phyloP scores from a whole-genome alignment of 164 flowering plant genomes.

The Sedum album region DNA sequence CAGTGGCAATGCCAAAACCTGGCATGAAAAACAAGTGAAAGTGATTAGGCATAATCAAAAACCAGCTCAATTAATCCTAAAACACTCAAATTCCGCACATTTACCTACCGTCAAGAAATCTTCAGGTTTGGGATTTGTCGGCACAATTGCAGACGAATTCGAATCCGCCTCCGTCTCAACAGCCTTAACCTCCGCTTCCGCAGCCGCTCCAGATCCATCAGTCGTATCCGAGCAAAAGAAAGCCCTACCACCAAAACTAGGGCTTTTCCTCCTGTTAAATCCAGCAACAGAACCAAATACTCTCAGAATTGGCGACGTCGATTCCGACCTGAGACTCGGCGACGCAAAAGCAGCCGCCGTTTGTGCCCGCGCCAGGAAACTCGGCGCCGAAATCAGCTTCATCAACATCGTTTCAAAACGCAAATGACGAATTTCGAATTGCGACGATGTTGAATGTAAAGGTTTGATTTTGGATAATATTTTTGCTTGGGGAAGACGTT shows the following conservation, averaged over 20 bases:
- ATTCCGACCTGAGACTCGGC: not conserved
- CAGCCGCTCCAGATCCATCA: constrained; percentile 36
- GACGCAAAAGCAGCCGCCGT: no score
- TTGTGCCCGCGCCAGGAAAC: no score
- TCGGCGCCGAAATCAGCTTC: no score
- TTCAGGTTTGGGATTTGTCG: constrained; percentile 62
- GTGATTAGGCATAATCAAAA: not conserved
- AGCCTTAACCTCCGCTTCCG: constrained; percentile 25
- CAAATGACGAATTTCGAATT: no score
- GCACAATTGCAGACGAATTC: constrained; percentile 61
- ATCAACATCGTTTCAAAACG: no score
- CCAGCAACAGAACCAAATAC: not conserved
- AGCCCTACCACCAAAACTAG: constrained; percentile 23
- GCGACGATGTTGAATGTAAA: no score
- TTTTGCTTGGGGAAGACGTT: constrained; percentile 1
- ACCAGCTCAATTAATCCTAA: no score
- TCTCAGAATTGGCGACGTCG: not conserved
- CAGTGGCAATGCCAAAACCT: constrained; percentile 94
- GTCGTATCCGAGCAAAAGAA: constrained; percentile 71
- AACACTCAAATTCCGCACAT: no score
- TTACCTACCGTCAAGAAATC: constrained; percentile 61
- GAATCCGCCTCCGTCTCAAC: constrained; percentile 32
- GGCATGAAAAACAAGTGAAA: constrained; percentile 20
- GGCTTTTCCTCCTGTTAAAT: no score
- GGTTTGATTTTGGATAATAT: no score